Conservation (phyloP, 768 basidiomycete genomes). For the Lentinula aciculospora region DNA sequence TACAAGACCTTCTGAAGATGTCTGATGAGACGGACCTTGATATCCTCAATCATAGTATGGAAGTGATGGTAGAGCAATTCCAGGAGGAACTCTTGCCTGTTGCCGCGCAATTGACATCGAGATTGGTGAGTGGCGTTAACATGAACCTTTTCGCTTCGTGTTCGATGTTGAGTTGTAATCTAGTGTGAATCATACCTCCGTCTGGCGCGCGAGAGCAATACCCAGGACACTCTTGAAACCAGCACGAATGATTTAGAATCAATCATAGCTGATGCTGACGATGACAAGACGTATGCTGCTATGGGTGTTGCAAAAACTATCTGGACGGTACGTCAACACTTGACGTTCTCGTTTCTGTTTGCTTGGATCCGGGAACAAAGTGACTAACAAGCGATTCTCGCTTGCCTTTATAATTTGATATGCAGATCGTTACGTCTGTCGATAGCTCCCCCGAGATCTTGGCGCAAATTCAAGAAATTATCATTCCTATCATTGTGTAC, state of each 20-base stretch:
- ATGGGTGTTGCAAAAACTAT: constrained; percentile 89
- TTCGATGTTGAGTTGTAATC: neutral
- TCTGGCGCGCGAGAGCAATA: constrained; percentile 58
- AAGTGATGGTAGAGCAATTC: constrained; percentile 82
- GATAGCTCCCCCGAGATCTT: constrained; percentile 72
- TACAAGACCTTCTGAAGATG: constrained; percentile 85
- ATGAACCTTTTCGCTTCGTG: neutral
- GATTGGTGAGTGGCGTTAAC: constrained; percentile 47
- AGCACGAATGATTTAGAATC: constrained; percentile 49
- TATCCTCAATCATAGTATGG: constrained; percentile 76
- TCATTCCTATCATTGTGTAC: constrained; percentile 71
- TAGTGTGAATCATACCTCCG: constrained; percentile 84
- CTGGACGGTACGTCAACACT: constrained; percentile 47
- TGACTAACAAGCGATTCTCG: neutral
- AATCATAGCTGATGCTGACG: constrained; percentile 51
- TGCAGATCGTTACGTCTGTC: constrained; percentile 68
- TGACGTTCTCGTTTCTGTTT: neutral
- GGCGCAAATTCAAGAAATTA: constrained; percentile 72
- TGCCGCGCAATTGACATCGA: constrained; percentile 70
- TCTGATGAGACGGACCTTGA: constrained; percentile 91
- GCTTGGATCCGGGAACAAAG: neutral
- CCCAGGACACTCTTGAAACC: constrained; percentile 44
- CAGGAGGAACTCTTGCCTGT: constrained; percentile 81
- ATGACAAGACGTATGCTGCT: constrained; percentile 83
- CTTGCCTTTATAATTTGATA: neutral